Evolutionary conservation across 352 stramenopile species (phyloP), one percentile per base, ranked within the genome.

Genomic region (Phytophthora boehmeriae): DNA sequence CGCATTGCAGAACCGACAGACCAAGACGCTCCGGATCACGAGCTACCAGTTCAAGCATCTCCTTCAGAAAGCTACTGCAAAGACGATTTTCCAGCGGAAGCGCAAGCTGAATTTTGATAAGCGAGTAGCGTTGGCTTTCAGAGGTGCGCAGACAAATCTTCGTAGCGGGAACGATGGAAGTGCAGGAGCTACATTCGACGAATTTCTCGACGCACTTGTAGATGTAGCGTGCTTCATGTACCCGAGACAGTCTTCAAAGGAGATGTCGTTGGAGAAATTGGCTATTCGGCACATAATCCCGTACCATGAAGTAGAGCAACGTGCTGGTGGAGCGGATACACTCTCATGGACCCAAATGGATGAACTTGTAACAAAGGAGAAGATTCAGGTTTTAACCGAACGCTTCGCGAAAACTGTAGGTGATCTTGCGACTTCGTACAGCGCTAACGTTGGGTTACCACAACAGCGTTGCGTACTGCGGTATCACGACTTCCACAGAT

Each of bases 11-110:
- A 89, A 88, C 17, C 71, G 67, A 2, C 81, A 63, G 34, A 74
- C 73, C 43, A 76, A 68, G 16, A 63, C 46, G 1, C 62, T 80
- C n/a, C 58, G 59, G 1, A 73, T 92, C 27, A 80, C 82, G 8
- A 78, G 75, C 34, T 87, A 78, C 16, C 80, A 92, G 35, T 90
- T 92, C 70, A 92, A 90, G 45, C 63, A 75, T 20, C 50, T 87
- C 17, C 28, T 87, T 2, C 65, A 84, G 27, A 83, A 81, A 59
- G 46, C 71, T 4, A 80, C 66, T 0, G 43, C 60, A 0, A 32
- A 45, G 9, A 53, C 19, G 2, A 20, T 72, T 1, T 67, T 64
- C 17, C 61, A 74, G 11, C 73, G 30, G 17, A 65, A 64, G n/a
- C 49, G 41, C 0, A 89, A 87, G 36, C 36, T 80, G 2, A 62